These are phyloP conservation scores for Metschnikowia colocasiae DNA, from an alignment of 805 yeast species.

Conservation along the genomic window DNA sequence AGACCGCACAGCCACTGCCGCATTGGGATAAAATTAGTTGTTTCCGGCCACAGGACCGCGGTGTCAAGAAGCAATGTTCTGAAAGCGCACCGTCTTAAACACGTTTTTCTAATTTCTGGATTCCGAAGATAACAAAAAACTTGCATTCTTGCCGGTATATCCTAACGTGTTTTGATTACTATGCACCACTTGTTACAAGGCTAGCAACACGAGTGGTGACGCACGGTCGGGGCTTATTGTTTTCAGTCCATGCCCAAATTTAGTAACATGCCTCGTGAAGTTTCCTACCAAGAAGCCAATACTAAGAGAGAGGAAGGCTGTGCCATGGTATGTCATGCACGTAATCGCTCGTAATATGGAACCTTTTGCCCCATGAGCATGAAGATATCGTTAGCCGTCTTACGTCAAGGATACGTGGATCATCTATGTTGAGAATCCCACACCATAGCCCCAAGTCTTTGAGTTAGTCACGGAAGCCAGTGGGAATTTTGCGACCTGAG, in stretches of 20 bases:
- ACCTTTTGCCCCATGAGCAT: no score
- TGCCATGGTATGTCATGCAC: neutral
- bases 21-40: neutral
- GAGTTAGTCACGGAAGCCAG: neutral
- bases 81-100: neutral
- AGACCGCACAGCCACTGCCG: slow-evolving; percentile 3
- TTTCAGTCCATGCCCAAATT: neutral
- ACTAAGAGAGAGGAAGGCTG: neutral
- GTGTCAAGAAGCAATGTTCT: neutral
- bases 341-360: neutral
- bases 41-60: neutral
- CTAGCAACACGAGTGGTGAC: neutral
- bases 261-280: neutral
- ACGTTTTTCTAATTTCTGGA: neutral
- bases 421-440: neutral
- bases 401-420: neutral
- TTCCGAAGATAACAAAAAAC: neutral
- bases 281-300: neutral
- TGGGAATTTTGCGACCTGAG: neutral
- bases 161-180: neutral
- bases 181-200: neutral
- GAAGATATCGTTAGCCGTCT: no score
- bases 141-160: neutral
- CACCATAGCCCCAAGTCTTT: neutral
- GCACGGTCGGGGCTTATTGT: neutral